Conservation (phyloP, 148 eudicot species). For the Pouteria glomerata region DNA sequence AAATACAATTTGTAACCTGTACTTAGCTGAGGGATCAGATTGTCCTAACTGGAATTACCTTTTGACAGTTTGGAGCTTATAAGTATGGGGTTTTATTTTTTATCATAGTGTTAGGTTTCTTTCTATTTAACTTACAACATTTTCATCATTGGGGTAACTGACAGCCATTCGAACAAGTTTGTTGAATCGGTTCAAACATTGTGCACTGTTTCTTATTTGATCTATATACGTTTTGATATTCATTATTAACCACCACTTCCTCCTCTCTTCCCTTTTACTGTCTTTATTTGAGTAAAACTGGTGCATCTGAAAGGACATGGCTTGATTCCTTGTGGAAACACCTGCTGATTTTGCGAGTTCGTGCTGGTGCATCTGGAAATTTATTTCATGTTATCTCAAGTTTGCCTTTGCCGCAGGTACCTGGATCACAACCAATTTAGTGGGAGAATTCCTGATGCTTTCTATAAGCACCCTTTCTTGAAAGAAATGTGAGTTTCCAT, state of each 20-base stretch:
- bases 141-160: neutral
- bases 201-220: neutral
- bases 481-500: conserved; percentile 77
- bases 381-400: conserved; percentile 4
- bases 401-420: conserved; percentile 44
- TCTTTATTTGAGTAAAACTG: too few relatives aligned
- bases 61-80: neutral
- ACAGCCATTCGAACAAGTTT: neutral
- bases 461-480: conserved; percentile 86
- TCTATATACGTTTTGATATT: neutral
- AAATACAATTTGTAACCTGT: neutral
- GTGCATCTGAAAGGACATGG: neutral
- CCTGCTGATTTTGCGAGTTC: neutral
- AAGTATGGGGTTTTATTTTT: too few relatives aligned
- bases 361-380: neutral
- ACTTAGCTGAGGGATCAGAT: neutral
- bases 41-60: neutral
- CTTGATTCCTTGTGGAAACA: neutral
- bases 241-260: too few relatives aligned
- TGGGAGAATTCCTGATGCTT: conserved; percentile 88
- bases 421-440: conserved; percentile 95
- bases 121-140: neutral
- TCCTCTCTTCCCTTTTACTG: neutral
- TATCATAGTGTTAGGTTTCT: neutral
- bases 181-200: neutral